Base-by-base conservation (phyloP, 495 filamentous ascomycete genomes). In the Thozetella sp. region DNA sequence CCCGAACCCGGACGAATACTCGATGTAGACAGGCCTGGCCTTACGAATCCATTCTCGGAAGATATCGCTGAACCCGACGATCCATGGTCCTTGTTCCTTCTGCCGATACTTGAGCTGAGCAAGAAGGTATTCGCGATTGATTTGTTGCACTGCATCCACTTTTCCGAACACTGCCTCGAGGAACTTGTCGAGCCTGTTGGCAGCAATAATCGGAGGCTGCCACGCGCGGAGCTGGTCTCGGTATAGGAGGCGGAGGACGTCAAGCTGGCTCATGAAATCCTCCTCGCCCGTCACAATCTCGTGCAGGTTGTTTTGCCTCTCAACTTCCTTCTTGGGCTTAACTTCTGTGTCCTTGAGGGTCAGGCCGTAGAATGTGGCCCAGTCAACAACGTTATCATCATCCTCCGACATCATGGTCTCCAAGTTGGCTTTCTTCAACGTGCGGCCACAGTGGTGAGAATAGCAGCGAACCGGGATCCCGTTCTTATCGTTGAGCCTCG, bases 11-110 rank as follows among this genome's bases (percentile, higher is more conserved):
- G 90, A 88, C 52, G 94, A 92, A 74, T 98, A 99, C 46, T 93
- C 93, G 60, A 97, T 87, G 73, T 98, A 99, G 1, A 90, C 88
- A 3, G 77, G 74, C 73, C 89, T 92, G 1, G 96, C 95, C 73
- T 97, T 98, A 53, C 95, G 85, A 64, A 99, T 96, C 95, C 95
- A 99, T 74, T 99, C 96, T 58, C 95, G 82, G 78, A 99, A 99
- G 56, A 99, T 93, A 63, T 98, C 95, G 67, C 93, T 97, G 72
- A 97, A 97, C 10, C 96, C 95, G 48, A 84, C 81, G 59, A 99
- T 88, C 82, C 92, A 98, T 0, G 95, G 95, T 0, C 96, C 95
- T 71, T 99, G 93, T 67, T 98, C 95, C 64, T 94, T 90, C 71
- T 99, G 95, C 26, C 96, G 89, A 68, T 97, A 99, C 62, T 98